Percentiles rank a stretch among this genome's conserved stretches.
phyloP scores from a whole-genome alignment of 495 filamentous ascomycete species.

The Penicillium salamii region DNA sequence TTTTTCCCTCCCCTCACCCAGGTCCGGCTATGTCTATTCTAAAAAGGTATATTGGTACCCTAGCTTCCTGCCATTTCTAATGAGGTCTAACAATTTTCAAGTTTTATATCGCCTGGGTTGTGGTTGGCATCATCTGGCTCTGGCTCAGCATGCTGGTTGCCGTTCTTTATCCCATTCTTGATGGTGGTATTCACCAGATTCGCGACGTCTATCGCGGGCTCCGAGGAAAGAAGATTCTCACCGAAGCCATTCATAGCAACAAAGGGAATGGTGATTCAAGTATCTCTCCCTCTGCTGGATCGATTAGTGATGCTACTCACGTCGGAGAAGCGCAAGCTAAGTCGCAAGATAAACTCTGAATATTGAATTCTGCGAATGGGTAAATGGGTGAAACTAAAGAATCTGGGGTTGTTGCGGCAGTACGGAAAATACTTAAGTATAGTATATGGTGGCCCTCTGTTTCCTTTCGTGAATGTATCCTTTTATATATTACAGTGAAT shows the following conservation, averaged over 20 bases:
- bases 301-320: constrained; percentile 7
- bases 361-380: no score
- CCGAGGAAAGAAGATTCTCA: background rate
- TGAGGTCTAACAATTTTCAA: constrained; percentile 12
- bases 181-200: constrained; percentile 33
- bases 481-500: no score
- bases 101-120: constrained; percentile 79
- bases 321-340: background rate
- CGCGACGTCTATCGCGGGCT: constrained; percentile 20
- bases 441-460: no score
- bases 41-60: constrained; percentile 20
- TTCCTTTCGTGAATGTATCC: no score
- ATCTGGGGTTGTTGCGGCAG: no score
- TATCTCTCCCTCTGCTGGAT: constrained; percentile 10
- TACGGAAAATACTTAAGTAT: no score
- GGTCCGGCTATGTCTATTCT: constrained; percentile 32
- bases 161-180: constrained; percentile 33
- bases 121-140: constrained; percentile 75
- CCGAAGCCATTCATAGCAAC: background rate
- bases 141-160: constrained; percentile 42
- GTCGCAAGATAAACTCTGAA: no score
- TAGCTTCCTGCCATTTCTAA: background rate
- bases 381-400: no score
- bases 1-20: no score
- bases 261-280: background rate